Evolutionary conservation across 2,329 filamentous ascomycete species (phyloP), one percentile per base, ranked within the genome.

Genomic region (Coleophoma crateriformis): DNA sequence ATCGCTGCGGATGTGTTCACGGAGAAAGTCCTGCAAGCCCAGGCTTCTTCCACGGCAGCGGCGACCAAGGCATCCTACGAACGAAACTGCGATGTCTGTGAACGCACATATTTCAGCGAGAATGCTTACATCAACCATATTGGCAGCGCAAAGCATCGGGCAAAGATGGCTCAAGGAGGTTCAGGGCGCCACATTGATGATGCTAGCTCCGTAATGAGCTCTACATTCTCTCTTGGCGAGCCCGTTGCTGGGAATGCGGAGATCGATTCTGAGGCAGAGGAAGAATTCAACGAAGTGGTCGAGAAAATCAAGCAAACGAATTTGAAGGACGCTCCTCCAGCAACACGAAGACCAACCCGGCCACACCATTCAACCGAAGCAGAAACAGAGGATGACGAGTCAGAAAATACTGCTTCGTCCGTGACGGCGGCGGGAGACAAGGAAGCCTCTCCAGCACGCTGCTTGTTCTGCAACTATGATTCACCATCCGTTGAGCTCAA

Each of bases 61-160:
- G 90, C 90, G 49, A 88, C 90, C 54, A 90, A 89, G 69, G 92
- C 91, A 4, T 84, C 88, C 13, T 97, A 91, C 64, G 90, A 96
- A 67, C 90, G 87, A 64, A 72, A 76, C 32, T 99, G 94, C 69
- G 75, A 82, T 3, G 78, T 84, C 17, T 99, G 94, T 73, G 81
- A 87, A 63, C 95, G 95, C 74, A 90, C 87, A 13, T 99, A 95
- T 69, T 97, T 86, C 74, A 97, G 91, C 71, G 89, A 96, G 65
- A 96, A 96, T 71, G 92, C 94, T 33, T 97, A 87, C 69, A 83
- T 85, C 64, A 99, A 97, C 70, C 94, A 99, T 65, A 68, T 97
- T 50, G 84, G 84, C 51, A 96, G 91, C 71, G 85, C 89, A 60
- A 96, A 96, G 69, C 94, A 99, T 70, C 89, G 84, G 69, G 74